Conservation (phyloP, 2,329 filamentous ascomycete genomes). For the Fusarium sp. region DNA sequence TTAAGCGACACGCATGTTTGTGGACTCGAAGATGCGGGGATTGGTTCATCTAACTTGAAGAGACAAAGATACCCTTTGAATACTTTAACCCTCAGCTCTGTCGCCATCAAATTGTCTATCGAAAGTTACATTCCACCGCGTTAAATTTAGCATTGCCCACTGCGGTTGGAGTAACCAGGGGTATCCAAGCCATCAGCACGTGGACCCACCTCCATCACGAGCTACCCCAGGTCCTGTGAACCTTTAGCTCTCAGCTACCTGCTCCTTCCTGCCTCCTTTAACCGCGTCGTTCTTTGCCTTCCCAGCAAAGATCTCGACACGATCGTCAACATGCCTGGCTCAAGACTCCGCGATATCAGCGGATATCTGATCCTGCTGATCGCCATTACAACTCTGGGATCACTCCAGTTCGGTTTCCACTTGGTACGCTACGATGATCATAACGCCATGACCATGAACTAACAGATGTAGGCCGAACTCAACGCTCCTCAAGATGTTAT, state of each 20-base stretch:
- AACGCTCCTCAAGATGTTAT: constrained; percentile 96
- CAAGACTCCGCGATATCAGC: constrained; percentile 66
- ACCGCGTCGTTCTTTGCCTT: constrained; percentile 1
- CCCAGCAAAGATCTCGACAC: not conserved
- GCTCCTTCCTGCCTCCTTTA: not conserved
- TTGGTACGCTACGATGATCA: constrained; percentile 67
- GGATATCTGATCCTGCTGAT: constrained; percentile 83
- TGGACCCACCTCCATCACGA: constrained; percentile 36
- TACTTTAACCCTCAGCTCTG: not conserved
- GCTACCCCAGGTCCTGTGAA: constrained; percentile 19
- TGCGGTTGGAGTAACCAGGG: constrained; percentile 13
- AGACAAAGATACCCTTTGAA: not conserved
- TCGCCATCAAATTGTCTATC: not conserved
- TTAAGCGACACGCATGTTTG: not conserved
- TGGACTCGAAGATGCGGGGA: not conserved
- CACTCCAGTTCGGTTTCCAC: constrained; percentile 95
- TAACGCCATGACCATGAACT: constrained; percentile 9
- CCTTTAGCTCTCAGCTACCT: constrained; percentile 3
- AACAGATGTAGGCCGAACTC: constrained; percentile 76
- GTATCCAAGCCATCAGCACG: constrained; percentile 29
- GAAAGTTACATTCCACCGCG: constrained; percentile 7
- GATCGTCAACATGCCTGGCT: constrained; percentile 48
- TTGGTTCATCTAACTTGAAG: too few relatives aligned
- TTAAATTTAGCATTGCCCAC: not conserved
- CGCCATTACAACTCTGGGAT: constrained; percentile 81